phyloP scores from a whole-genome alignment of 169 alveolate genomes.

The Besnoitia besnoiti region DNA sequence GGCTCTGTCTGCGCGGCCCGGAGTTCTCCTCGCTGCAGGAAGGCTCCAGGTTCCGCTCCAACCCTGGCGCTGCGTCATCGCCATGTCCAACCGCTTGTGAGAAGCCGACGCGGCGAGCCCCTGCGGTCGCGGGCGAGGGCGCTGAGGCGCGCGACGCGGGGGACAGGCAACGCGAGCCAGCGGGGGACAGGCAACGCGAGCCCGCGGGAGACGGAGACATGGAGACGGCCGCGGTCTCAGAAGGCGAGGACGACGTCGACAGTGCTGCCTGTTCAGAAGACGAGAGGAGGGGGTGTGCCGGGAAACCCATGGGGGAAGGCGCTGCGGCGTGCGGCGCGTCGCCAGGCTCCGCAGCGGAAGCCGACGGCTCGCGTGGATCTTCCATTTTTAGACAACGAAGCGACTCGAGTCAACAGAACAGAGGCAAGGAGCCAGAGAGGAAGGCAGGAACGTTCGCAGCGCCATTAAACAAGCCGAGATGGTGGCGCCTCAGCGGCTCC shows the following conservation, averaged over 20 bases:
- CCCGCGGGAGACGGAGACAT: neutral
- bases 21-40: too few species aligned
- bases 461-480: too few species aligned
- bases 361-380: neutral
- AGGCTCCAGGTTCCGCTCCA: too few species aligned
- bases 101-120: neutral
- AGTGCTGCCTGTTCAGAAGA: too few species aligned
- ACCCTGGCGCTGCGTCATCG: neutral
- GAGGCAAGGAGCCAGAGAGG: neutral
- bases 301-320: neutral
- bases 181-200: neutral
- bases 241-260: neutral
- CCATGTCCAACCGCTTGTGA: neutral
- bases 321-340: too few species aligned
- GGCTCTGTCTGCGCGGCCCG: neutral
- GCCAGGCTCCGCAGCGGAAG: too few species aligned
- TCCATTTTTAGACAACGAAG: neutral
- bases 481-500: too few species aligned
- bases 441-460: too few species aligned
- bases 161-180: neutral
- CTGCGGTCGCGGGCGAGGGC: too few species aligned
- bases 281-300: neutral
- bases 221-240: too few species aligned
- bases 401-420: too few species aligned
- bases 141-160: too few species aligned